Conservation (phyloP, 2,329 filamentous ascomycete genomes). For the Xylaria sp. region DNA sequence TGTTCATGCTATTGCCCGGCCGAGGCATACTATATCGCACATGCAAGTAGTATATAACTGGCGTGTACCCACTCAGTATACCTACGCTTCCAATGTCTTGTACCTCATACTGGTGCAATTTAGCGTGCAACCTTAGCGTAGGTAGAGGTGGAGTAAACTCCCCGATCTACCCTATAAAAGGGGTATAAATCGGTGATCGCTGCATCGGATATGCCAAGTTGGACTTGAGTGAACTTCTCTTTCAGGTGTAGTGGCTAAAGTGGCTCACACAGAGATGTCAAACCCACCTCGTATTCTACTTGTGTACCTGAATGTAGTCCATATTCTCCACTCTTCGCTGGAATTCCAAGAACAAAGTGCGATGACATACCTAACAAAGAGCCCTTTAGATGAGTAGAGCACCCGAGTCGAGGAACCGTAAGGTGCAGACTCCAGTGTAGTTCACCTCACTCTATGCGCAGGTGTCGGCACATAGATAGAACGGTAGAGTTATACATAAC, state of each 20-base stretch:
- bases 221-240: conserved; percentile 1
- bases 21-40: no score
- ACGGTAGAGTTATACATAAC: background rate
- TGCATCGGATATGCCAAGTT: background rate
- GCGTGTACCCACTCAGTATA: no score
- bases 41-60: background rate
- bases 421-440: no score
- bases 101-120: background rate
- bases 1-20: background rate
- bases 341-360: conserved; percentile 11
- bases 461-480: no score
- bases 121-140: background rate
- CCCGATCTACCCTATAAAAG: conserved; percentile 1
- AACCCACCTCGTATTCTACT: conserved; percentile 24
- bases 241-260: conserved; percentile 10
- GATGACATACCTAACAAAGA: background rate
- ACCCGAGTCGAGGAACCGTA: no score
- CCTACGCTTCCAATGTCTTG: no score
- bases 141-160: background rate
- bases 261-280: background rate
- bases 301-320: no score
- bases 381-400: background rate
- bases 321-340: conserved; percentile 3
- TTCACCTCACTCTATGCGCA: no score
- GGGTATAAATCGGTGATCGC: background rate